These are phyloP conservation scores for Globisporangium radiosum DNA, from an alignment of 352 stramenopile genomes.

Conservation along the genomic window DNA sequence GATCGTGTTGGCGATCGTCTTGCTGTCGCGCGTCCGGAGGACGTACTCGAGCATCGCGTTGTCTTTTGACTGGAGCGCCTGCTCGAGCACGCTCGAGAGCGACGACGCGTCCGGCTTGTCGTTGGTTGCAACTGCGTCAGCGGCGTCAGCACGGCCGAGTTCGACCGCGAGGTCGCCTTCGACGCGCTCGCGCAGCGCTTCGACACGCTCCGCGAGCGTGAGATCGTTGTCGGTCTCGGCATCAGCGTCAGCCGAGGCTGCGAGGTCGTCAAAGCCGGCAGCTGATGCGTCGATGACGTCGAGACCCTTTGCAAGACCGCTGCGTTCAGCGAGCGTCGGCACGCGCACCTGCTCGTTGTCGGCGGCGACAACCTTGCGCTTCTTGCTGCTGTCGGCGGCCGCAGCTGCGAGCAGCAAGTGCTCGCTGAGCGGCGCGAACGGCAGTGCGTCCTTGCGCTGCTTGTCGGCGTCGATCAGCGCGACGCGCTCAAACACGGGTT, in stretches of 20 bases:
- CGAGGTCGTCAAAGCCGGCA: slow-evolving; percentile 46
- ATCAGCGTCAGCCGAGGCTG: slow-evolving; percentile 31
- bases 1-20: slow-evolving; percentile 73
- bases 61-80: slow-evolving; percentile 82
- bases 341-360: slow-evolving; percentile 57
- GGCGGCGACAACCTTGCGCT: slow-evolving; percentile 33
- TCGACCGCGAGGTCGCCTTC: slow-evolving; percentile 63
- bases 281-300: slow-evolving; percentile 53
- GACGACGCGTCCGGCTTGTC: slow-evolving; percentile 79
- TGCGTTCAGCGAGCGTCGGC: slow-evolving; percentile 65
- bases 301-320: slow-evolving; percentile 43
- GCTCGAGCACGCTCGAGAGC: slow-evolving; percentile 72
- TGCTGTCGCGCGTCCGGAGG: slow-evolving; percentile 64
- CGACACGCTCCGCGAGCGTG: slow-evolving; percentile 69
- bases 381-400: slow-evolving; percentile 44
- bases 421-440: slow-evolving; percentile 56
- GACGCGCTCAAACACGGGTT: slow-evolving; percentile 74
- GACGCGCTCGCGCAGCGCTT: slow-evolving; percentile 68
- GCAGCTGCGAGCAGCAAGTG: slow-evolving; percentile 49
- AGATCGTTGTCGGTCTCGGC: slow-evolving; percentile 18
- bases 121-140: slow-evolving; percentile 18
- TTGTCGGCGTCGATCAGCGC: slow-evolving; percentile 50
- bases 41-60: slow-evolving; percentile 84
- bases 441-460: slow-evolving; percentile 48
- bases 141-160: slow-evolving; percentile 39